These are phyloP conservation scores for Blakeslea trispora DNA, from an alignment of 371 early-diverging fungal species.

Conservation along the genomic window DNA sequence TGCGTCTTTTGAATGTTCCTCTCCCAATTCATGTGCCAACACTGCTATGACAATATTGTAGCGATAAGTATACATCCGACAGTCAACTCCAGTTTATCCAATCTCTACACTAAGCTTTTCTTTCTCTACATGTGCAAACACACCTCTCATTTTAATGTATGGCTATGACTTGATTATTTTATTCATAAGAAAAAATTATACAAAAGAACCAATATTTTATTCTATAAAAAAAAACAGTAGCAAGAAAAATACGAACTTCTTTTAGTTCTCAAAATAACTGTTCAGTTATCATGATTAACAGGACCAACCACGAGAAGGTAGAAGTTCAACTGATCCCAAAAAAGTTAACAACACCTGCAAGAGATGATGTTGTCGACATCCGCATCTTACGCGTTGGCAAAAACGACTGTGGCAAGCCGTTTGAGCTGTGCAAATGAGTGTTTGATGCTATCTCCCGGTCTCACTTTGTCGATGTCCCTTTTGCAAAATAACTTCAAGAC, in stretches of 20 bases:
- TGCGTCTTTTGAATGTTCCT: too few relatives aligned
- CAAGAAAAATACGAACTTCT: not conserved
- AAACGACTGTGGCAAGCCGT: conserved; percentile 6
- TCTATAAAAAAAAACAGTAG: too few relatives aligned
- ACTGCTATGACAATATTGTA: too few relatives aligned
- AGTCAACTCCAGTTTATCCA: conserved; percentile 20
- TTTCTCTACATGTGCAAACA: conserved; percentile 5
- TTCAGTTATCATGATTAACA: conserved; percentile 11
- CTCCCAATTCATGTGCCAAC: too few relatives aligned
- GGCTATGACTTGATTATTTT: too few relatives aligned
- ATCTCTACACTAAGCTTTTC: conserved; percentile 16
- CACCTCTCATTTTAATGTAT: too few relatives aligned
- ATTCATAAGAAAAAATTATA: too few relatives aligned
- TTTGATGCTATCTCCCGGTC: conserved; percentile 3
- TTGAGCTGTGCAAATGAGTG: conserved; percentile 6
- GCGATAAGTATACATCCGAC: not conserved
- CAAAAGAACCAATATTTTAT: too few relatives aligned
- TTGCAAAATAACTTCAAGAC: conserved; percentile 16
- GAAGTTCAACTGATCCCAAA: conserved; percentile 14
- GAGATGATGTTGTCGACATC: not conserved
- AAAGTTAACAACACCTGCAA: conserved; percentile 4
- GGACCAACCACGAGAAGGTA: conserved; percentile 12
- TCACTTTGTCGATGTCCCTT: conserved; percentile 13
- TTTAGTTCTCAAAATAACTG: conserved; percentile 14
- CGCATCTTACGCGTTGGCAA: conserved; percentile 4